Conservation (phyloP, 2,329 filamentous ascomycete species). For the Fusarium ambrosium region DNA sequence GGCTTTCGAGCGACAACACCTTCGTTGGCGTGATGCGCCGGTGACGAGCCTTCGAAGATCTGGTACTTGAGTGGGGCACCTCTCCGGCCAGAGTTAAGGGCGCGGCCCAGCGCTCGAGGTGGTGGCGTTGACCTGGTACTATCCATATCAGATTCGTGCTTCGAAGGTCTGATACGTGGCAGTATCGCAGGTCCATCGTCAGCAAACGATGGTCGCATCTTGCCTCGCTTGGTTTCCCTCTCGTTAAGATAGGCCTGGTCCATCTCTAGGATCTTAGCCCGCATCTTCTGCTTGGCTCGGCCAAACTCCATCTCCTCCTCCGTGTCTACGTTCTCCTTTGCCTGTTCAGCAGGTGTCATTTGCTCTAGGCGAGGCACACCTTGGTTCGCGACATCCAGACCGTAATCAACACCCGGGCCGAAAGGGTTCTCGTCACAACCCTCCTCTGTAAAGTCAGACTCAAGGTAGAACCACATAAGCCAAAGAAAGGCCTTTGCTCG, state of each 20-base stretch:
- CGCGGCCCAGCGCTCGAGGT: conserved; percentile 50
- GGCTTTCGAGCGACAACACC: conserved; percentile 72
- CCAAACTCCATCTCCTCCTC: conserved; percentile 78
- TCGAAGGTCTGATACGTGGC: conserved; percentile 73
- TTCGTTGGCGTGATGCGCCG: conserved; percentile 67
- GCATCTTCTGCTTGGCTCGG: conserved; percentile 78
- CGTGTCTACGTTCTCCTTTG: conserved; percentile 80
- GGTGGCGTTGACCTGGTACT: conserved; percentile 61
- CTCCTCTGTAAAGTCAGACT: conserved; percentile 92
- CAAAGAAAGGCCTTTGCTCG: conserved; percentile 92
- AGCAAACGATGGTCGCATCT: conserved; percentile 55
- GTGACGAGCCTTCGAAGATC: conserved; percentile 72
- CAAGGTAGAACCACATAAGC: conserved; percentile 99
- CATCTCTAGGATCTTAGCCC: conserved; percentile 80
- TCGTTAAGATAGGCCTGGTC: conserved; percentile 78
- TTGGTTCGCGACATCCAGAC: conserved; percentile 74
- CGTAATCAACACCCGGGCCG: conserved; percentile 77
- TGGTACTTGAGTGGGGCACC: conserved; percentile 70
- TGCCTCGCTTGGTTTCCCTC: conserved; percentile 70
- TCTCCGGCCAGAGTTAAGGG: conserved; percentile 52
- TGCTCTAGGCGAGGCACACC: conserved; percentile 76
- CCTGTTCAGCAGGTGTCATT: conserved; percentile 75
- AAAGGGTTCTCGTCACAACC: conserved; percentile 93
- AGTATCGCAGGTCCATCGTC: conserved; percentile 71
- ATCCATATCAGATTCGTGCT: conserved; percentile 66